Percentiles rank a stretch among this genome's conserved stretches.
phyloP scores from a whole-genome alignment of 2,329 filamentous ascomycete genomes.

The Lachnellula occidentalis region DNA sequence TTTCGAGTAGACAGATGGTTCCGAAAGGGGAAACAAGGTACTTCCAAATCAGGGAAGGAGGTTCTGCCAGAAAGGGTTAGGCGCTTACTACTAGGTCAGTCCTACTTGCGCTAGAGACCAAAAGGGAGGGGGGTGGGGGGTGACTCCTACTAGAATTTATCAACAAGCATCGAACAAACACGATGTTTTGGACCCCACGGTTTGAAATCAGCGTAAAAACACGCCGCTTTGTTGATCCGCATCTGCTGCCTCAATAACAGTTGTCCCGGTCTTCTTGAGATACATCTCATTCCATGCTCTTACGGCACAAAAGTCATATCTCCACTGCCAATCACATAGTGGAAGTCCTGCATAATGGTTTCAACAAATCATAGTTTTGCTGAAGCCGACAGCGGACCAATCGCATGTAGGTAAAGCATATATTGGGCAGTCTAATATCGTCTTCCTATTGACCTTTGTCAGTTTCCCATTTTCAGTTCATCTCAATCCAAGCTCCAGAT shows the following conservation, averaged over 20 bases:
- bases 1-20: not conserved
- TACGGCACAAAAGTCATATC: not conserved
- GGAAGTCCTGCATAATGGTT: not conserved
- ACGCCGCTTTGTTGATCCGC: too few relatives aligned
- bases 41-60: not conserved
- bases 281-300: too few relatives aligned
- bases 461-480: conserved; percentile 14
- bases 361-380: not conserved
- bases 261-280: too few relatives aligned
- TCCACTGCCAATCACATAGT: not conserved
- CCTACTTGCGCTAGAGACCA: too few relatives aligned
- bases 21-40: not conserved
- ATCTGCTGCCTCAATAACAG: too few relatives aligned
- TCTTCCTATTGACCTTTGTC: not conserved
- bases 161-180: too few relatives aligned
- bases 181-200: too few relatives aligned
- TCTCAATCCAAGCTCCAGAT: conserved; percentile 21
- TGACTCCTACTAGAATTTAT: too few relatives aligned
- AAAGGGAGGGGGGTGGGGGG: too few relatives aligned
- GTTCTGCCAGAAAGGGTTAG: not conserved
- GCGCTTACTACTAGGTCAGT: too few relatives aligned
- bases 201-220: too few relatives aligned
- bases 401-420: not conserved
- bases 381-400: not conserved
- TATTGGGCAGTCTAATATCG: not conserved